Evolutionary conservation across 371 early-diverging fungal genomes (phyloP).

Genomic region (Mucor piriformis): DNA sequence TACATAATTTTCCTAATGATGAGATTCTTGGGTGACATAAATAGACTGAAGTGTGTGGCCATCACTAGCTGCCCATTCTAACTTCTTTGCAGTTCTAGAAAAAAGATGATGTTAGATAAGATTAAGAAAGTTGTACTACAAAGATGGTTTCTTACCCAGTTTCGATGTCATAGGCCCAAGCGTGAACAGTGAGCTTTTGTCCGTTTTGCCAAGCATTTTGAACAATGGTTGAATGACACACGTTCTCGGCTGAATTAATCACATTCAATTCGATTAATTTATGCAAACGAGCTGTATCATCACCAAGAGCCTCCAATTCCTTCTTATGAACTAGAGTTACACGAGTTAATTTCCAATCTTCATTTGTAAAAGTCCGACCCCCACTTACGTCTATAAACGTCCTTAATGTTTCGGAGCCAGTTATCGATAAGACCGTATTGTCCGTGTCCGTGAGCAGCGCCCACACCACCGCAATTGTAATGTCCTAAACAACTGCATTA

Average conservation of each 20-base stretch:
- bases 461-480: constrained; percentile 88
- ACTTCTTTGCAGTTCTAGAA: constrained; percentile 29
- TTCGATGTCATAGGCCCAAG: constrained; percentile 81
- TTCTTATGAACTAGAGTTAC: constrained; percentile 34
- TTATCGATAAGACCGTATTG: constrained; percentile 84
- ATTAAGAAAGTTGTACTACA: not conserved
- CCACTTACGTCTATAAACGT: constrained; percentile 58
- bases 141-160: constrained; percentile 12
- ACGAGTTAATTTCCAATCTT: not conserved
- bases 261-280: constrained; percentile 79
- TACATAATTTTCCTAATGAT: not conserved
- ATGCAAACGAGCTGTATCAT: constrained; percentile 50
- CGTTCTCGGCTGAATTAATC: constrained; percentile 70
- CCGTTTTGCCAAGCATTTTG: constrained; percentile 84
- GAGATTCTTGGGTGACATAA: constrained; percentile 13
- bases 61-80: constrained; percentile 20
- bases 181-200: constrained; percentile 79
- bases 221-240: constrained; percentile 76
- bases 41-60: constrained; percentile 9
- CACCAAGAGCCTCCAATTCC: constrained; percentile 51
- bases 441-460: constrained; percentile 61
- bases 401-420: constrained; percentile 83
- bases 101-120: too few relatives aligned
- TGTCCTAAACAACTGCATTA: constrained; percentile 55
- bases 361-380: not conserved